These are phyloP conservation scores for Ceratocystis diversiconidia DNA, from an alignment of 2,329 filamentous ascomycete genomes.

Conservation along the genomic window DNA sequence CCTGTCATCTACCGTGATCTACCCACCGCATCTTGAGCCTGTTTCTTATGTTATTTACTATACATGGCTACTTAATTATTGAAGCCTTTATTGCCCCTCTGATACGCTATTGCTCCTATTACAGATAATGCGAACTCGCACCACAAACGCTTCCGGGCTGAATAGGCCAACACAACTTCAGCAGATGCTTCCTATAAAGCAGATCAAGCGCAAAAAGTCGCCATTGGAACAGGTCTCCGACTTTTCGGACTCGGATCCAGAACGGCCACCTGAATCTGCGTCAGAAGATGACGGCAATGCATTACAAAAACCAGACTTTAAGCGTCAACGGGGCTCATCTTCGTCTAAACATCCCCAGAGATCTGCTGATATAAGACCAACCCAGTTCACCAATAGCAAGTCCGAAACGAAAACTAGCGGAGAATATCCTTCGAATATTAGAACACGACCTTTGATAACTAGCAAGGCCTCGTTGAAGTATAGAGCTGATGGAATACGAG, in stretches of 20 bases:
- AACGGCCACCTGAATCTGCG: background rate
- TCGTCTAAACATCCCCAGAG: background rate
- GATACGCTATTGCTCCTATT: background rate
- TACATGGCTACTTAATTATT: background rate
- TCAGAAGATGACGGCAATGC: background rate
- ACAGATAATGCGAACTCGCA: background rate
- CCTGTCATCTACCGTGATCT: too few species aligned
- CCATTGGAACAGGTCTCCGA: background rate
- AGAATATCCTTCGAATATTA: background rate
- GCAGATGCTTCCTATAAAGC: background rate
- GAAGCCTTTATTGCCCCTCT: background rate
- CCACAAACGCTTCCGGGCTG: background rate
- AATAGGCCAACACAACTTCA: background rate
- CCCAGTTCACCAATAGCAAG: background rate
- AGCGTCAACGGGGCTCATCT: background rate
- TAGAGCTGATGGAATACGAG: background rate
- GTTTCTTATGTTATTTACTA: background rate
- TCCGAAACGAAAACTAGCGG: background rate
- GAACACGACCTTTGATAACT: background rate
- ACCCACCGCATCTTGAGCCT: too few species aligned
- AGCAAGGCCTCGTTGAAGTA: background rate
- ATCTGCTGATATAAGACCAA: background rate
- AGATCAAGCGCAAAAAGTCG: constrained; percentile 1
- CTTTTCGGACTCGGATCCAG: background rate
- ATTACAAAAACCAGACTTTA: background rate